A percentile compares a stretch with the other conserved stretches of the same genome.
phyloP scores from a whole-genome alignment of 2,329 filamentous ascomycete genomes.

The Cyphellophora europaea region DNA sequence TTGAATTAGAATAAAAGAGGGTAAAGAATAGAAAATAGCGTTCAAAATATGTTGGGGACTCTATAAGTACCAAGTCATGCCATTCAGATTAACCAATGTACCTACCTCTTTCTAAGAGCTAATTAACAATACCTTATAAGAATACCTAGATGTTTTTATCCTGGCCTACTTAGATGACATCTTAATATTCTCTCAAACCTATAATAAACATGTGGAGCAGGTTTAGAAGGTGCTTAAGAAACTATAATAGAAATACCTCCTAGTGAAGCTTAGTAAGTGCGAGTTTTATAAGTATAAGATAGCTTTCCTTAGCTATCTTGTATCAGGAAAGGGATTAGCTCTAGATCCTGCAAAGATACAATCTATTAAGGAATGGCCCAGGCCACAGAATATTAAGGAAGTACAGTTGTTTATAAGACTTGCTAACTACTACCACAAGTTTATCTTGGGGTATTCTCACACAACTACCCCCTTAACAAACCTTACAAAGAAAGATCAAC shows the following conservation, averaged over 20 bases:
- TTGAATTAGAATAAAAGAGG: slow-evolving; percentile 7
- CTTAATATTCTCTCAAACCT: slow-evolving; percentile 19
- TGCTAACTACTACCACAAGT: slow-evolving; percentile 25
- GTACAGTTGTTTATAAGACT: slow-evolving; percentile 23
- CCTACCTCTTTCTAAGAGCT: slow-evolving; percentile 20
- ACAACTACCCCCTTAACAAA: slow-evolving; percentile 17
- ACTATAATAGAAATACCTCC: slow-evolving; percentile 4
- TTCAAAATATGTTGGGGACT: slow-evolving; percentile 11
- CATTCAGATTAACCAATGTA: slow-evolving; percentile 16
- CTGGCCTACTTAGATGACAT: slow-evolving; percentile 20
- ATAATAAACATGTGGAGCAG: slow-evolving; percentile 10
- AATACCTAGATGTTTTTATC: slow-evolving; percentile 7
- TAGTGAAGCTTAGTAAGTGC: slow-evolving; percentile 9
- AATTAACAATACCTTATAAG: slow-evolving; percentile 19
- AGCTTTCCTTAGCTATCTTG: slow-evolving; percentile 12
- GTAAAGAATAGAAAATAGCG: slow-evolving; percentile 15
- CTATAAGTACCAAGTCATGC: slow-evolving; percentile 17
- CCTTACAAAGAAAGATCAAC: slow-evolving; percentile 9
- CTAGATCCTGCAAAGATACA: slow-evolving; percentile 14
- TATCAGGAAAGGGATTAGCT: slow-evolving; percentile 8
- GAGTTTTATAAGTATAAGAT: slow-evolving; percentile 12
- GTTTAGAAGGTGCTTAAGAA: slow-evolving; percentile 8
- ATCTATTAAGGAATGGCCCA: slow-evolving; percentile 15
- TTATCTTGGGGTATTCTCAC: slow-evolving; percentile 20
- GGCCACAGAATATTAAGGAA: slow-evolving; percentile 10